Evolutionary conservation across 148 eudicot species (phyloP), one percentile per base, ranked within the genome.

Genomic region (Amaranthus palmeri): DNA sequence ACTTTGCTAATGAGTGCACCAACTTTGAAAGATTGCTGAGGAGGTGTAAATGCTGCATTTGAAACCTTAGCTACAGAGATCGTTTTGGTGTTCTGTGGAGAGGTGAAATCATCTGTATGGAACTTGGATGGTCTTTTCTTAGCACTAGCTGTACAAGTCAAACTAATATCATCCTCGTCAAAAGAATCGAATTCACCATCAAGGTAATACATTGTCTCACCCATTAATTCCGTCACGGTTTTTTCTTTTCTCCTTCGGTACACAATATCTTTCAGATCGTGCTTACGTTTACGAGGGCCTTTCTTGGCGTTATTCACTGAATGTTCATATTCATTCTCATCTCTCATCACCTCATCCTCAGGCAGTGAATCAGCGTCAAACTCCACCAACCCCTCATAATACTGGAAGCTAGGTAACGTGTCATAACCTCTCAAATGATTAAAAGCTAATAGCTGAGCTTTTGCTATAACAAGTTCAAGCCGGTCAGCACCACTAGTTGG

Each of bases 1-100:
- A 83, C 90, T 84, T 96, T 83, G 58, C 87, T 88, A 79, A 95
- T 95, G 82, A 88, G 85, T 51, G 88, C 97, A 78, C 98, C 98
- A 73, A 95, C 82, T 78, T 91, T 95, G 72, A 95, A 95, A 13
- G 98, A 88, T 62, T 92, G 93, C 67, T 86, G 89, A 53, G 91
- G 88, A 68, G 68, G 78, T 62, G 86, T 70, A 76, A 79, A 72
- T 49, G 79, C 69, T 50, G 83, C 69, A 50, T 78, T 72, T 51
- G 92, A 87, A 68, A 88, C 82, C 82, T 90, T 88, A 3, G 95
- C 91, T 67, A 88, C 81, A 70, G 84, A 82, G 11, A 87, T 71
- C 69, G 84, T 85, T 52, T 73, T 82, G 54, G 84, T 81, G 71
- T 74, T 83, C 57, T 75, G 90, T 50, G 79, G 86, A 54, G 77